A percentile compares a stretch with the other conserved stretches of the same genome.
Conservation (phyloP, 106 monocot species). For the Allium sativum region DNA sequence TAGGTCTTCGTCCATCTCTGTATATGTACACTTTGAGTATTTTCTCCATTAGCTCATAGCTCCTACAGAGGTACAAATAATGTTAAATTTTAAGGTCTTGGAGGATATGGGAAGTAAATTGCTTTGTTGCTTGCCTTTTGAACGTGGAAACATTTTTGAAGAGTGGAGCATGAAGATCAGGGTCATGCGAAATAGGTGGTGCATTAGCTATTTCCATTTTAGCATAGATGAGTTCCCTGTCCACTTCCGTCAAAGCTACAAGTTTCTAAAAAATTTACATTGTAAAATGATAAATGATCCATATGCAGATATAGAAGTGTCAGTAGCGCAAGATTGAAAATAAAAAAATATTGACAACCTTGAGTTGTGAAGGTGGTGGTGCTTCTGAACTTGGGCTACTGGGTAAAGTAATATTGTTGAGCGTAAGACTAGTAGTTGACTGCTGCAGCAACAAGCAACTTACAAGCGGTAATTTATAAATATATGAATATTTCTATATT, state of each 20-base stretch:
- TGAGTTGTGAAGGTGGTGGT: constrained; percentile 7
- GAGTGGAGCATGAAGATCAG: constrained; percentile 31
- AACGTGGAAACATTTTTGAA: constrained; percentile 40
- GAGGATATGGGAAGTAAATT: background rate
- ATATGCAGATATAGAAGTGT: too few relatives aligned
- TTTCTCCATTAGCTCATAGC: constrained; percentile 76
- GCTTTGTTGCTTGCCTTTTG: constrained; percentile 16
- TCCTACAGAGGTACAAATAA: constrained; percentile 33
- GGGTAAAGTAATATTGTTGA: background rate
- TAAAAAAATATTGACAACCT: constrained; percentile 2
- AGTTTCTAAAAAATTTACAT: constrained; percentile 5
- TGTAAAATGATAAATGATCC: too few relatives aligned
- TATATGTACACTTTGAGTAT: constrained; percentile 73
- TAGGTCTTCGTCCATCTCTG: constrained; percentile 50
- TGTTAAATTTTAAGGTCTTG: background rate
- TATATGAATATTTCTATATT: background rate
- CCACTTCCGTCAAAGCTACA: constrained; percentile 10
- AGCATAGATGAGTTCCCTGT: constrained; percentile 31
- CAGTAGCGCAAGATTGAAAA: background rate
- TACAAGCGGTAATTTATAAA: background rate
- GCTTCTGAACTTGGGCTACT: constrained; percentile 8
- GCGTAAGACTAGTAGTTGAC: background rate
- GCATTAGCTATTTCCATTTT: constrained; percentile 31
- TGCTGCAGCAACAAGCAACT: background rate
- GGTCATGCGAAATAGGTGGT: constrained; percentile 22